These are phyloP conservation scores for Orbilia quercus DNA, from an alignment of 2,329 filamentous ascomycete species.

Conservation along the genomic window DNA sequence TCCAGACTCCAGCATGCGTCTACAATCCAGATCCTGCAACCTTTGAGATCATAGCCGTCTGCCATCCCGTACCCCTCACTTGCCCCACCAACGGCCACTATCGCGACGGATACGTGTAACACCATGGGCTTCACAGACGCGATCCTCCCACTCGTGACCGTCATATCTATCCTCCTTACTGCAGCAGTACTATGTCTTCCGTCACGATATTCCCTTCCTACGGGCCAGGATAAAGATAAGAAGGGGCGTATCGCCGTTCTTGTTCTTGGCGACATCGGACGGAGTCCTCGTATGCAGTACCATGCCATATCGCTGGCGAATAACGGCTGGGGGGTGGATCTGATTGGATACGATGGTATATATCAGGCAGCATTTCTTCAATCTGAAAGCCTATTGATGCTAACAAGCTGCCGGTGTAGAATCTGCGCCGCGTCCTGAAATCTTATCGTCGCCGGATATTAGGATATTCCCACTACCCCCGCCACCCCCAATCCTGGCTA, in stretches of 20 bases:
- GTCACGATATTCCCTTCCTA: constrained; percentile 29
- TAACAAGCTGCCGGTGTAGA: constrained; percentile 66
- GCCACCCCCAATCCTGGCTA: constrained; percentile 74
- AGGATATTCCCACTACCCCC: constrained; percentile 76
- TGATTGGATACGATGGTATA: constrained; percentile 87
- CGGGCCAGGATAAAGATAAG: constrained; percentile 25
- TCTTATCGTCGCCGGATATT: constrained; percentile 76
- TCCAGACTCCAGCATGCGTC: too few relatives aligned
- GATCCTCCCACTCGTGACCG: constrained; percentile 43
- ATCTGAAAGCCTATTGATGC: not conserved
- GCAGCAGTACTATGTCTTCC: constrained; percentile 35
- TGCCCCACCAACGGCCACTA: constrained; percentile 3
- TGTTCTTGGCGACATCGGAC: constrained; percentile 92
- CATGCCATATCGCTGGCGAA: constrained; percentile 92
- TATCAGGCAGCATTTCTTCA: not conserved
- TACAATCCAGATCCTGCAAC: too few relatives aligned
- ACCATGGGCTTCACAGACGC: constrained; percentile 47
- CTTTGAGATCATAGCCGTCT: not conserved
- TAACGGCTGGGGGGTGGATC: constrained; percentile 80
- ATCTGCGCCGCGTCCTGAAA: constrained; percentile 81
- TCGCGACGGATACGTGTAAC: not conserved
- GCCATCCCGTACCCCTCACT: not conserved
- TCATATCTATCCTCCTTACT: constrained; percentile 37
- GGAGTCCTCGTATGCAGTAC: constrained; percentile 98
- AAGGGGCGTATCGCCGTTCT: constrained; percentile 69